Percentiles rank a stretch among this genome's conserved stretches.
phyloP scores from a whole-genome alignment of 2,329 filamentous ascomycete species.

The Trichoderma sp. region DNA sequence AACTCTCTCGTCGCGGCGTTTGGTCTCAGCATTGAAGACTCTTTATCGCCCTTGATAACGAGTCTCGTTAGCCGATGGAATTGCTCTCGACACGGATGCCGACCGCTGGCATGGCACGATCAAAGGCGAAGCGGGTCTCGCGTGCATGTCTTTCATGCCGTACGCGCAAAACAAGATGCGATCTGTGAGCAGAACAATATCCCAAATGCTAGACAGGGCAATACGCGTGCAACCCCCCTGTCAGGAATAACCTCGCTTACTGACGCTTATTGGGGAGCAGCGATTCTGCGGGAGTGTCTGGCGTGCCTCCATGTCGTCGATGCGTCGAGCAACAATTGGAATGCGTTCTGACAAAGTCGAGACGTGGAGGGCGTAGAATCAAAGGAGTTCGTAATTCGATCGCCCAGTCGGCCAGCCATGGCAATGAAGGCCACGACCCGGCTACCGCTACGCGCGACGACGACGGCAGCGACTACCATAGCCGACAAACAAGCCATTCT shows the following conservation, averaged over 20 bases:
- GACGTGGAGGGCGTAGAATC: not conserved
- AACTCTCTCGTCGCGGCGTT: not conserved
- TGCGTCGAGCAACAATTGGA: not conserved
- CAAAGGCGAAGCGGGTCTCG: constrained; percentile 1
- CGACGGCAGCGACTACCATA: not conserved
- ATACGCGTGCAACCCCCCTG: not conserved
- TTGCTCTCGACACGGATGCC: not conserved
- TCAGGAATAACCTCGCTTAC: not conserved
- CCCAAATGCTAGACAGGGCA: not conserved
- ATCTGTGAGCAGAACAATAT: not conserved
- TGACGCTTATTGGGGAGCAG: not conserved
- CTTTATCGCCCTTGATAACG: not conserved
- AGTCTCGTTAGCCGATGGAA: not conserved
- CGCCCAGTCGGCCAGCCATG: not conserved
- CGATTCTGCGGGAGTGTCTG: not conserved
- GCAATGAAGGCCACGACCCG: not conserved
- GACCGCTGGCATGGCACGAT: constrained; percentile 1
- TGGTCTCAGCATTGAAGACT: not conserved
- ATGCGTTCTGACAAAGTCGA: not conserved
- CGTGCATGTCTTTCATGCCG: not conserved
- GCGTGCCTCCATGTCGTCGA: not conserved
- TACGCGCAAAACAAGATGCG: not conserved
- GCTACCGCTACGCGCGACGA: not conserved
- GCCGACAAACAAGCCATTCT: not conserved
- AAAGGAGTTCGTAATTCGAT: not conserved